A percentile compares a stretch with the other conserved stretches of the same genome.
Conservation (phyloP, 257 asterid genomes). For the Vinca minor region DNA sequence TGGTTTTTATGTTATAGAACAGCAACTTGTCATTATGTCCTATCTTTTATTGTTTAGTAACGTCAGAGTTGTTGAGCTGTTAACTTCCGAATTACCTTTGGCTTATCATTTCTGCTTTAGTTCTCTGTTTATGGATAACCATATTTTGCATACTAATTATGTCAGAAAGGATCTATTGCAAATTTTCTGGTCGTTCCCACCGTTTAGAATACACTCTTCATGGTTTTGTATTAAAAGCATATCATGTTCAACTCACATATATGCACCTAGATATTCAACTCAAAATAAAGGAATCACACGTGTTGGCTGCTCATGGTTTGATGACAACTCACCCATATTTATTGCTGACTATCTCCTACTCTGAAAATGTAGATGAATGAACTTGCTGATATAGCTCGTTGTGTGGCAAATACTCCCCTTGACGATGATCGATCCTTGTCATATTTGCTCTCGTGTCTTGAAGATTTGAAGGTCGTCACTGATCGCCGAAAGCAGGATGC, state of each 20-base stretch:
- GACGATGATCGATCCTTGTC: conserved; percentile 77
- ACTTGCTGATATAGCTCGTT: conserved; percentile 96
- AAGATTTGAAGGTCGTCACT: conserved; percentile 78
- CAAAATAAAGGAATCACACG: background rate
- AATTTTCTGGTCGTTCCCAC: background rate
- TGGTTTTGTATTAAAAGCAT: background rate
- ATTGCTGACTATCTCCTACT: background rate
- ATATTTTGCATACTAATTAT: background rate
- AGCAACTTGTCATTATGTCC: background rate
- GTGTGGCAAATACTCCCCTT: conserved; percentile 82
- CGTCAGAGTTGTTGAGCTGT: too few species aligned
- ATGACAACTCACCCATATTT: background rate
- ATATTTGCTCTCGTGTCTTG: conserved; percentile 88
- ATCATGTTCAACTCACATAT: background rate
- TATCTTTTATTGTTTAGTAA: conserved; percentile 1
- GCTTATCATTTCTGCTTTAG: background rate
- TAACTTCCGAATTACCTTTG: background rate
- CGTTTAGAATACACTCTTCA: background rate
- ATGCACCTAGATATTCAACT: background rate
- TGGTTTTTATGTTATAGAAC: background rate
- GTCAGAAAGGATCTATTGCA: background rate
- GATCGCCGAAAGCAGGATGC: conserved; percentile 89
- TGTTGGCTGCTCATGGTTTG: background rate
- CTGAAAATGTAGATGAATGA: conserved; percentile 68
- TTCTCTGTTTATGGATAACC: background rate